Percentiles rank a stretch among this genome's conserved stretches.
Conservation (phyloP, 306 rosid genomes). For the Pterocarpus santalinus region DNA sequence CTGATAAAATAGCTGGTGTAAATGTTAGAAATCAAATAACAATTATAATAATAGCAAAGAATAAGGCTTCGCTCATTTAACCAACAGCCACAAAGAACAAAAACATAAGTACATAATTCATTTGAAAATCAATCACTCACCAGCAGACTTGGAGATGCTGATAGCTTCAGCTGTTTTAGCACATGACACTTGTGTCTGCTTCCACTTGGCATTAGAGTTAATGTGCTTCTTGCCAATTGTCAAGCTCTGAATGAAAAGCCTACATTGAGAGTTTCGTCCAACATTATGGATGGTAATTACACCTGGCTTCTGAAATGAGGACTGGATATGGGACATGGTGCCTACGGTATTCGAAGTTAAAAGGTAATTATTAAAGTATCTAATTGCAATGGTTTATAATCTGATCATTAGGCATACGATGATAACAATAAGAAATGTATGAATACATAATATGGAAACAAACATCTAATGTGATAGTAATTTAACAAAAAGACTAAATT, state of each 20-base stretch:
- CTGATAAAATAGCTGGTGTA: not conserved
- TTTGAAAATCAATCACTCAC: slow-evolving; percentile 54
- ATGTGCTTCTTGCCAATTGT: slow-evolving; percentile 53
- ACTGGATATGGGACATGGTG: slow-evolving; percentile 53
- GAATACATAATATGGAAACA: slow-evolving; percentile 4
- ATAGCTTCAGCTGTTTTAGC: slow-evolving; percentile 65
- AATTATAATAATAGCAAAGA: not conserved
- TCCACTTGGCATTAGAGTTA: slow-evolving; percentile 52
- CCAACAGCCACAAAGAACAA: slow-evolving; percentile 1
- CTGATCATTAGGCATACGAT: not conserved
- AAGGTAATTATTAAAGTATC: slow-evolving; percentile 35
- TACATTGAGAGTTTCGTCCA: slow-evolving; percentile 48
- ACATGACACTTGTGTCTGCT: slow-evolving; percentile 58
- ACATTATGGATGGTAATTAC: slow-evolving; percentile 48
- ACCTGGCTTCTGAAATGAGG: slow-evolving; percentile 67
- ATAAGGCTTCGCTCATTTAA: slow-evolving; percentile 1
- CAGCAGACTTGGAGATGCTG: slow-evolving; percentile 55
- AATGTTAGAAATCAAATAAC: slow-evolving; percentile 8
- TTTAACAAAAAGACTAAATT: not conserved
- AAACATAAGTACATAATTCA: not conserved
- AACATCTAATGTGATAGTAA: slow-evolving; percentile 5
- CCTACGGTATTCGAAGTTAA: slow-evolving; percentile 53
- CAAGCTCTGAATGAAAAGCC: slow-evolving; percentile 52
- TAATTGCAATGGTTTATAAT: slow-evolving; percentile 6
- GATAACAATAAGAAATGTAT: slow-evolving; percentile 25